Base-by-base conservation (phyloP, 129 eudicot species). In the carrot (Daucus carota) region DNA sequence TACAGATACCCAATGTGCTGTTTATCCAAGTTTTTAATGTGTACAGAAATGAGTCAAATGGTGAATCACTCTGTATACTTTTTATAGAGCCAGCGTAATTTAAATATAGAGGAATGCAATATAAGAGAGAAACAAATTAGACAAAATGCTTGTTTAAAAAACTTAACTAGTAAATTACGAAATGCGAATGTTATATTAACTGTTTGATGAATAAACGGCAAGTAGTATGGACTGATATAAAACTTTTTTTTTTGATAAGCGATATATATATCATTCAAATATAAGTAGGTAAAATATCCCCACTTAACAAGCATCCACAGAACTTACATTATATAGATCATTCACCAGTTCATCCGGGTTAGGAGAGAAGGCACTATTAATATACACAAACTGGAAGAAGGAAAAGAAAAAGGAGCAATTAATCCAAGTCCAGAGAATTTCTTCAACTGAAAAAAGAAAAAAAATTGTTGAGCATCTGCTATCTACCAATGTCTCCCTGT, bases 281-380 rank as follows among this genome's bases (percentile, higher is more conserved):
- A n/a, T n/a, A n/a, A n/a, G n/a, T n/a, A n/a, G n/a, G n/a, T n/a
- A n/a, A n/a, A n/a, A n/a, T n/a, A n/a, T n/a, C n/a, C n/a, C n/a
- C n/a, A n/a, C n/a, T n/a, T n/a, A n/a, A n/a, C n/a, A n/a, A n/a
- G n/a, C 40, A 36, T 2, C 40, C 40, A 36, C 2, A 36, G 2
- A 68, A 83, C 97, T 87, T 80, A 90, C 98, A 57, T 93, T 83
- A 36, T 85, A 93, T 28, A 93, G 85, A 80, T 93, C 98, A 79
- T 85, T 79, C 70, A 90, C 96, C 82, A 86, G 69, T 82, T 93
- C 93, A 81, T 93, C 98, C 4, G 98, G 97, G 81, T 92, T 90
- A 1, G 96, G 98, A 15, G 97, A 90, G 84, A 93, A 93, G 54
- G 98, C 92, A 83, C 98, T 90, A 85, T 93, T 93, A 77, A 93